Conservation (phyloP, 352 stramenopile genomes). For the Phytophthora palmivora region DNA sequence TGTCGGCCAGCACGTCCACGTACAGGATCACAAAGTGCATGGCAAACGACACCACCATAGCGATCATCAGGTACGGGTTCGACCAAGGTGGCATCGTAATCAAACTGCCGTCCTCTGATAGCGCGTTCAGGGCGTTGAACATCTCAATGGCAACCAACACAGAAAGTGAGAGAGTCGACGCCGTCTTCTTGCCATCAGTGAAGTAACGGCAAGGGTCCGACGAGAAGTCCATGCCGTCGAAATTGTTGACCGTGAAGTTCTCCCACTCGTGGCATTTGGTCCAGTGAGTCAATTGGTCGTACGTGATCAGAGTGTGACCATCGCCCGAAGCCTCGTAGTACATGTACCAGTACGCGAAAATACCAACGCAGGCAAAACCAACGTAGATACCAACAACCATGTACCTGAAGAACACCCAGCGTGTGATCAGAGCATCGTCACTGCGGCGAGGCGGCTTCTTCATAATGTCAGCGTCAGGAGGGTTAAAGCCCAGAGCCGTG, state of each 20-base stretch:
- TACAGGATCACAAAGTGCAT: slow-evolving; percentile 96
- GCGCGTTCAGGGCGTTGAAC: slow-evolving; percentile 95
- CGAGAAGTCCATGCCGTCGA: slow-evolving; percentile 91
- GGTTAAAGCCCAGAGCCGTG: slow-evolving; percentile 99
- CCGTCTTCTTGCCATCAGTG: slow-evolving; percentile 91
- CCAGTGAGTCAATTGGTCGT: slow-evolving; percentile 91
- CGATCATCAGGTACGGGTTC: slow-evolving; percentile 94
- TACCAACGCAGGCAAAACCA: slow-evolving; percentile 90
- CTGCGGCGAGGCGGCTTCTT: slow-evolving; percentile 93
- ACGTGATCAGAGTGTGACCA: slow-evolving; percentile 92
- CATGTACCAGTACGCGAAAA: slow-evolving; percentile 96
- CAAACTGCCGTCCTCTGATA: slow-evolving; percentile 93
- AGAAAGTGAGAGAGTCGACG: slow-evolving; percentile 94
- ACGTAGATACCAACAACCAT: slow-evolving; percentile 96
- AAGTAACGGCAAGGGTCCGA: slow-evolving; percentile 94
- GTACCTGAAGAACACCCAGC: slow-evolving; percentile 98
- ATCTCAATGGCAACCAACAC: slow-evolving; percentile 96
- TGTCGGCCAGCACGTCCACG: slow-evolving; percentile 92
- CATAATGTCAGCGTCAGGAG: slow-evolving; percentile 98
- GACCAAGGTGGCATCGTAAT: slow-evolving; percentile 93
- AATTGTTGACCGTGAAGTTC: slow-evolving; percentile 93
- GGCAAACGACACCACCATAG: slow-evolving; percentile 93
- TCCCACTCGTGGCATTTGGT: slow-evolving; percentile 91
- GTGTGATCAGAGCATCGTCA: slow-evolving; percentile 98
- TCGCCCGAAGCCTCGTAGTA: slow-evolving; percentile 92